These are phyloP conservation scores for Petunia hybrid DNA, from an alignment of 305 asterid species.

Conservation along the genomic window DNA sequence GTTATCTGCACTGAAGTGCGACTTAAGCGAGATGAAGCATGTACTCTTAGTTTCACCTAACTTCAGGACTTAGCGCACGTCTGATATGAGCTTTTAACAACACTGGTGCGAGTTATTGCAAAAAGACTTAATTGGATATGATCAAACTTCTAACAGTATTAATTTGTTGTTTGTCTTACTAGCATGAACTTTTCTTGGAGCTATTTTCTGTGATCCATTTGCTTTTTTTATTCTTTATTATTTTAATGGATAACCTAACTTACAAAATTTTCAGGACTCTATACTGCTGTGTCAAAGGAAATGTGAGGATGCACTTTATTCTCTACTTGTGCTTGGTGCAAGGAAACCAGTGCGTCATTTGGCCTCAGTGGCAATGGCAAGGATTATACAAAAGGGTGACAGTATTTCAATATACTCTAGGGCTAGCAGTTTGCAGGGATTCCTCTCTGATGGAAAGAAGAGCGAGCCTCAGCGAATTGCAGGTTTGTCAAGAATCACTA, in stretches of 20 bases:
- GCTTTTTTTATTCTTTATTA: neutral
- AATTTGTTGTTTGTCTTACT: neutral
- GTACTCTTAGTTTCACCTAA: too few relatives aligned
- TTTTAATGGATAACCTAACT: neutral
- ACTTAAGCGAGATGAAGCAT: too few relatives aligned
- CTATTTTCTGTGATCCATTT: conserved; percentile 30
- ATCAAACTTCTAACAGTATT: neutral
- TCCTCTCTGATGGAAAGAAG: conserved; percentile 91
- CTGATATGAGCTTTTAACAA: too few relatives aligned
- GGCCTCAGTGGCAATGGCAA: conserved; percentile 94
- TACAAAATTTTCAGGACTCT: conserved; percentile 68
- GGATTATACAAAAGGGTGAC: conserved; percentile 83
- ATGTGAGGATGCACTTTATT: conserved; percentile 92
- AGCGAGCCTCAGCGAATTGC: conserved; percentile 86
- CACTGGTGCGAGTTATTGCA: too few relatives aligned
- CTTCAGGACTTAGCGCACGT: too few relatives aligned
- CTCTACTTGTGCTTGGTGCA: conserved; percentile 90
- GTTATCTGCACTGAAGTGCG: too few relatives aligned
- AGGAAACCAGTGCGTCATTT: conserved; percentile 95
- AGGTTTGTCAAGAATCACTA: conserved; percentile 56
- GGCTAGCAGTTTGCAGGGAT: conserved; percentile 96
- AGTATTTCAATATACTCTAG: conserved; percentile 91
- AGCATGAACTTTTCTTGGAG: neutral
- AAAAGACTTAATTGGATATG: neutral
- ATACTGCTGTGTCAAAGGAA: conserved; percentile 82